Conservation (phyloP, 495 filamentous ascomycete genomes). For the Sordaria brevicollis region DNA sequence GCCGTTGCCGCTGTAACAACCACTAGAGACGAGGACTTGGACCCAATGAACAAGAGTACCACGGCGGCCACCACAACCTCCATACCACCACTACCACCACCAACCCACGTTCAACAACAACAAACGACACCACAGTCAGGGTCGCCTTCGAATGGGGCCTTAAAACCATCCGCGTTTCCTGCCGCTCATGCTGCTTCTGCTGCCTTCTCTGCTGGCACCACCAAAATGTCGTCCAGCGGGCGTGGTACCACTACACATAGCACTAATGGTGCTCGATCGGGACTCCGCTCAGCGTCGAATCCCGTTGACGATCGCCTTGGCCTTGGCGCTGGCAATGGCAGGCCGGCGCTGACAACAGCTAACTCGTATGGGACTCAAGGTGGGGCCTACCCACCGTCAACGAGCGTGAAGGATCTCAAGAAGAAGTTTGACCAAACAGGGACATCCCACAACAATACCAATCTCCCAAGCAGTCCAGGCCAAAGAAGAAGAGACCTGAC, state of each 20-base stretch:
- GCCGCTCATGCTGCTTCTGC: slow-evolving; percentile 9
- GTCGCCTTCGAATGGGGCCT: neutral
- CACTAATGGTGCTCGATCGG: slow-evolving; percentile 19
- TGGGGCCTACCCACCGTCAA: slow-evolving; percentile 24
- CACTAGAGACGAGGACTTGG: neutral
- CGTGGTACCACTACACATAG: slow-evolving; percentile 10
- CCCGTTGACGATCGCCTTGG: slow-evolving; percentile 32
- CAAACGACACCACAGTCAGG: neutral
- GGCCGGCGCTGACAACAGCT: slow-evolving; percentile 19
- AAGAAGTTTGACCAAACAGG: slow-evolving; percentile 40
- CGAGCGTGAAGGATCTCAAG: slow-evolving; percentile 47
- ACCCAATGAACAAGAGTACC: slow-evolving; percentile 17
- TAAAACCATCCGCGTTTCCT: neutral
- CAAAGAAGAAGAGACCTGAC: neutral
- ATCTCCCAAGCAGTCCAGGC: neutral
- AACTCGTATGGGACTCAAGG: slow-evolving; percentile 10
- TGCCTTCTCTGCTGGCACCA: slow-evolving; percentile 22
- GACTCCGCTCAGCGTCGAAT: slow-evolving; percentile 38
- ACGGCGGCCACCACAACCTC: slow-evolving; percentile 13
- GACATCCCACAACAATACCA: neutral
- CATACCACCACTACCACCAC: neutral
- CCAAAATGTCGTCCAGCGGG: slow-evolving; percentile 24
- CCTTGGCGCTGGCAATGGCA: slow-evolving; percentile 9
- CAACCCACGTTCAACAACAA: neutral
- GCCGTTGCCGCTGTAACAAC: neutral